phyloP scores from a whole-genome alignment of 352 stramenopile genomes.

The Globisporangium camurandrum region DNA sequence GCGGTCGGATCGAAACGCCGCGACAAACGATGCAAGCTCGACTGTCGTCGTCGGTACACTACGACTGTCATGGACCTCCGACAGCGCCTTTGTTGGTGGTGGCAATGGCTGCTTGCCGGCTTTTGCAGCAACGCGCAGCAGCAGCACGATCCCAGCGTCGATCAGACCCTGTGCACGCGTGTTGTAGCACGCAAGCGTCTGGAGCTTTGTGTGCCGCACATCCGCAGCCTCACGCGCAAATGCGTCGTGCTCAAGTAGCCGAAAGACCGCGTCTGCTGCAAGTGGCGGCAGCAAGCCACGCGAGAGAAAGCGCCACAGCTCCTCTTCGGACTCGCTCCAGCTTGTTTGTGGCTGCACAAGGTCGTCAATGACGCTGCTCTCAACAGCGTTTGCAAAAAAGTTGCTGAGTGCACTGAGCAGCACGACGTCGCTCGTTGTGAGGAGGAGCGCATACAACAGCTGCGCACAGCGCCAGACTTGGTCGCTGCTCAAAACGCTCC shows the following conservation, averaged over 20 bases:
- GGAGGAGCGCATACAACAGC: constrained; percentile 36
- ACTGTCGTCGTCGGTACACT: not conserved
- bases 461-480: constrained; percentile 49
- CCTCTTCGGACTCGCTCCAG: constrained; percentile 18
- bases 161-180: constrained; percentile 57
- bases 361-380: constrained; percentile 38
- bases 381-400: constrained; percentile 60
- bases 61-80: not conserved
- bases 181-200: constrained; percentile 61
- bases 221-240: constrained; percentile 9
- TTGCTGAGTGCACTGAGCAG: constrained; percentile 47
- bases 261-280: constrained; percentile 30
- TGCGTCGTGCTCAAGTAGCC: constrained; percentile 31
- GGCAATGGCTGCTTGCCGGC: constrained; percentile 18
- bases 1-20: constrained; percentile 26
- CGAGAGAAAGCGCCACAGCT: constrained; percentile 46
- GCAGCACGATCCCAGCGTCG: constrained; percentile 52
- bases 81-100: not conserved
- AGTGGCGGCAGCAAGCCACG: constrained; percentile 27
- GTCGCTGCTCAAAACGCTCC: constrained; percentile 33
- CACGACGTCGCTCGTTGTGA: constrained; percentile 21
- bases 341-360: constrained; percentile 11
- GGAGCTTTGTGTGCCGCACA: constrained; percentile 18
- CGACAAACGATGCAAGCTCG: constrained; percentile 33
- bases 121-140: constrained; percentile 57